Evolutionary conservation across 345 rosid species (phyloP).

Genomic region (Microthlaspi erraticum): DNA sequence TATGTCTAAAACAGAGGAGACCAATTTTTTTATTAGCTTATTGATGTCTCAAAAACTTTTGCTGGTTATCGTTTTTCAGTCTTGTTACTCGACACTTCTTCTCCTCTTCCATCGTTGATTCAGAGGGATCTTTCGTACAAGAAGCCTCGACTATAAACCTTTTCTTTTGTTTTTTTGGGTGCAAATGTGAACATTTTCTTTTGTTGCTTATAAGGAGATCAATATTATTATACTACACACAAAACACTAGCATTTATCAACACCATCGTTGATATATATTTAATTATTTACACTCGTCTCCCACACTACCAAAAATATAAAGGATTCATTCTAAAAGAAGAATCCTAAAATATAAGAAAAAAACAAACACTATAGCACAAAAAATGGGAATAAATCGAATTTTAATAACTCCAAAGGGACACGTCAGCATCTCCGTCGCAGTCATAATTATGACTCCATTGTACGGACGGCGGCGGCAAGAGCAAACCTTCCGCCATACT

Average conservation of each 20-base stretch:
- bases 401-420: constrained; percentile 63
- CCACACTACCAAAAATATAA: not conserved
- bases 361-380: not conserved
- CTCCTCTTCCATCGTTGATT: not conserved
- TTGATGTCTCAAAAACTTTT: no score
- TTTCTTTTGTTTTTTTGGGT: no score
- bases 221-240: not conserved
- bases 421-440: constrained; percentile 46
- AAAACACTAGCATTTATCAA: constrained; percentile 17
- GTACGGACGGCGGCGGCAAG: constrained; percentile 60
- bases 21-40: no score
- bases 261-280: not conserved
- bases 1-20: no score
- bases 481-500: constrained; percentile 81
- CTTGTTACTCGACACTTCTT: no score
- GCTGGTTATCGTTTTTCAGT: no score
- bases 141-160: no score
- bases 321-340: not conserved
- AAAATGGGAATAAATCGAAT: not conserved
- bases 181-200: no score
- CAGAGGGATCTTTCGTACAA: not conserved
- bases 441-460: constrained; percentile 34
- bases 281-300: constrained; percentile 15
- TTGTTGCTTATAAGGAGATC: not conserved
- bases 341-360: not conserved